Conservation (phyloP, 352 stramenopile species). For the Pythium rhizo-oryzae region DNA sequence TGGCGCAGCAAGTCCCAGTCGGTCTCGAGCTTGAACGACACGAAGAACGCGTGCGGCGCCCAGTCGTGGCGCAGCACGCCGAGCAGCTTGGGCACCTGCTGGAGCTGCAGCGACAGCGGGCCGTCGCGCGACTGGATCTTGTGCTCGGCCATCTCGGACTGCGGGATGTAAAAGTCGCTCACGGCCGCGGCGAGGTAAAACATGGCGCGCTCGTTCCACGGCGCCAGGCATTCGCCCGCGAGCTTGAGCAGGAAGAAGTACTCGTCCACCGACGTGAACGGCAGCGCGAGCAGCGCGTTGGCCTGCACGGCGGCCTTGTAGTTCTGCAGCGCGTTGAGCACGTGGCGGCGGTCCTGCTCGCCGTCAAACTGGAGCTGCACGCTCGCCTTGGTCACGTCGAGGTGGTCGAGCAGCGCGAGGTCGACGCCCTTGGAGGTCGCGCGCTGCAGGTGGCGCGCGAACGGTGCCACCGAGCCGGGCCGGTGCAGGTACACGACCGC, state of each 20-base stretch:
- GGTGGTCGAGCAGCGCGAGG: slow-evolving; percentile 69
- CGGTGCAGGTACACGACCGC: slow-evolving; percentile 97
- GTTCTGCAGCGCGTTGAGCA: slow-evolving; percentile 55
- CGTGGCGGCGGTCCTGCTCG: slow-evolving; percentile 33
- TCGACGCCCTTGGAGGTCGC: slow-evolving; percentile 60
- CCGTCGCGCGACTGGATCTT: slow-evolving; percentile 96
- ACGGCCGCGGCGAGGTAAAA: slow-evolving; percentile 97
- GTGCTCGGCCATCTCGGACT: slow-evolving; percentile 88
- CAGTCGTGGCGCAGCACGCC: slow-evolving; percentile 90
- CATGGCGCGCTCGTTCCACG: slow-evolving; percentile 73
- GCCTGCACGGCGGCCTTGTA: slow-evolving; percentile 40
- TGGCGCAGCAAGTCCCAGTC: slow-evolving; percentile 92
- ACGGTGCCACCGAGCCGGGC: slow-evolving; percentile 83
- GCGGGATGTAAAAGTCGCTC: slow-evolving; percentile 98
- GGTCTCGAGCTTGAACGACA: slow-evolving; percentile 99
- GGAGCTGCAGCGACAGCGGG: slow-evolving; percentile 82
- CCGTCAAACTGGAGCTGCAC: slow-evolving; percentile 31
- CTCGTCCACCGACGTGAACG: slow-evolving; percentile 96
- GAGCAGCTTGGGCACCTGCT: slow-evolving; percentile 97
- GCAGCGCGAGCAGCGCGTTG: slow-evolving; percentile 82
- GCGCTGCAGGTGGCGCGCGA: slow-evolving; percentile 73
- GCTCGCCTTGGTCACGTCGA: slow-evolving; percentile 30
- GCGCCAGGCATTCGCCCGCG: slow-evolving; percentile 63
- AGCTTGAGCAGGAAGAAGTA: slow-evolving; percentile 95
- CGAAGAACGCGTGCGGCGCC: slow-evolving; percentile 94